A percentile compares a stretch with the other conserved stretches of the same genome.
Conservation (phyloP, 352 stramenopile genomes). For the Aphanomyces invadans region DNA sequence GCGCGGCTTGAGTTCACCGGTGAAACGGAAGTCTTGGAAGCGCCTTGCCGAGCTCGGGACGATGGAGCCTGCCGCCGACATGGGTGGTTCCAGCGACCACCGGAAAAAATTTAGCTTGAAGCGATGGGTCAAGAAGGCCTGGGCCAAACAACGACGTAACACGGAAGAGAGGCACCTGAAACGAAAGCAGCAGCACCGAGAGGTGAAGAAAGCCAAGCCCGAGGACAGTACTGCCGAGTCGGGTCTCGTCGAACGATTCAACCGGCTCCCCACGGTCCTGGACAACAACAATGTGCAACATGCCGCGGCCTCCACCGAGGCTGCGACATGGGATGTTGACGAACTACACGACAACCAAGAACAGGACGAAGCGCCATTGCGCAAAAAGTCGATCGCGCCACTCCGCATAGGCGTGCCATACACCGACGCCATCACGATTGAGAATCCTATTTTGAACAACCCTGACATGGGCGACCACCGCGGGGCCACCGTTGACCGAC, state of each 20-base stretch:
- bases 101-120: slow-evolving; percentile 16
- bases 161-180: background rate
- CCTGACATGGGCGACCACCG: too few relatives aligned
- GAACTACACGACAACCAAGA: background rate
- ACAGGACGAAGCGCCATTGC: background rate
- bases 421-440: background rate
- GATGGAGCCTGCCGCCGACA: too few relatives aligned
- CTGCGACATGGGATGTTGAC: too few relatives aligned
- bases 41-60: too few relatives aligned
- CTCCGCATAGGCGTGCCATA: background rate
- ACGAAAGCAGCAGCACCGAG: background rate
- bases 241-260: background rate
- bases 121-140: slow-evolving; percentile 7
- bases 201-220: background rate
- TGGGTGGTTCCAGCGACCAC: too few relatives aligned
- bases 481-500: too few relatives aligned
- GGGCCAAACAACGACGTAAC: background rate
- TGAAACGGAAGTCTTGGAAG: too few relatives aligned
- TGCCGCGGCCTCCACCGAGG: background rate
- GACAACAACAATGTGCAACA: background rate
- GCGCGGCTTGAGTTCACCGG: too few relatives aligned
- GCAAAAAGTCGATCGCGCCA: background rate
- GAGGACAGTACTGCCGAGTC: background rate
- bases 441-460: background rate
- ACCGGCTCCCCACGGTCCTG: background rate